These are phyloP conservation scores for Scutellaria minor DNA, from an alignment of 257 asterid genomes.

Conservation along the genomic window DNA sequence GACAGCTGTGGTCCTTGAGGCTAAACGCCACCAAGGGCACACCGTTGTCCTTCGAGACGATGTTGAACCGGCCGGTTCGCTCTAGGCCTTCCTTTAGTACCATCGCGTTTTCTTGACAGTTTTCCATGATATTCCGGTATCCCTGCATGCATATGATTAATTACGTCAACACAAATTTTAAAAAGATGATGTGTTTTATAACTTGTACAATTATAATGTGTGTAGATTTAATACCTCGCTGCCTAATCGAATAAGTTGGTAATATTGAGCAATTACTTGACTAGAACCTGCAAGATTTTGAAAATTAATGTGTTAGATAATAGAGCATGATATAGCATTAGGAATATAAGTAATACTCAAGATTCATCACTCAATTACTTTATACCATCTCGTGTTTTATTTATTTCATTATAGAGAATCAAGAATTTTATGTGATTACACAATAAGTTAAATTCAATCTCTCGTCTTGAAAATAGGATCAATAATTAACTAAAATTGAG, in stretches of 20 bases:
- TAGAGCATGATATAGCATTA: no score
- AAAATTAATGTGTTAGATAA: no score
- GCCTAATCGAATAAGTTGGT: slow-evolving; percentile 84
- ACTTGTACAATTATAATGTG: not conserved
- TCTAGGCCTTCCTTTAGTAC: slow-evolving; percentile 71
- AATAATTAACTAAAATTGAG: no score
- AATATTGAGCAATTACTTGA: slow-evolving; percentile 89
- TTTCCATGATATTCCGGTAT: slow-evolving; percentile 77
- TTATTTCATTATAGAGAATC: no score
- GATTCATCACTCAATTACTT: no score
- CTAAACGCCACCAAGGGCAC: slow-evolving; percentile 89
- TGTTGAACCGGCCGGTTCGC: slow-evolving; percentile 70
- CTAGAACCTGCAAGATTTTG: slow-evolving; percentile 66
- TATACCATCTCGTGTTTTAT: no score
- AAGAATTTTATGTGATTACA: not conserved
- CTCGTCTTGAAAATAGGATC: no score
- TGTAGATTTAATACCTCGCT: slow-evolving; percentile 52
- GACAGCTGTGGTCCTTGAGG: slow-evolving; percentile 73
- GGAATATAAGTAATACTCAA: no score
- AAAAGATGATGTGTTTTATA: not conserved
- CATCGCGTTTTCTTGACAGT: slow-evolving; percentile 77
- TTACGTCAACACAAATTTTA: not conserved
- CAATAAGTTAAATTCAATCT: not conserved
- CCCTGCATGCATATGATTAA: slow-evolving; percentile 49
- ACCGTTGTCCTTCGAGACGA: slow-evolving; percentile 80